Conservation (phyloP, 1,284 basidiomycete genomes). For the Sporisorium exsertum region DNA sequence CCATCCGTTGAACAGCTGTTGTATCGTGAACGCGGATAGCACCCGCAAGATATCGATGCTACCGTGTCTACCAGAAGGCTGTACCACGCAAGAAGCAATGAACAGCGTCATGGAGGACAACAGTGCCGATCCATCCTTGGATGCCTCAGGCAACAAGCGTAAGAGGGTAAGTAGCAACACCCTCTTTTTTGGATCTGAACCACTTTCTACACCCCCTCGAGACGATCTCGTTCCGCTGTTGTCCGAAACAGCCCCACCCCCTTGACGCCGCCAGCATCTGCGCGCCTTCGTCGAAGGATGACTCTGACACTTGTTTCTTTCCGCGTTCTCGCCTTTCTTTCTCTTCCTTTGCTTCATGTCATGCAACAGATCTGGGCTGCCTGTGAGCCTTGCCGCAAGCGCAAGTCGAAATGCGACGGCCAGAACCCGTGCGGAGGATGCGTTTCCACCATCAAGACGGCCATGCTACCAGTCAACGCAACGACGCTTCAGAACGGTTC, state of each 20-base stretch:
- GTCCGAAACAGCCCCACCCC: neutral
- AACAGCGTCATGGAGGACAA: constrained; percentile 23
- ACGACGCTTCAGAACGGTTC: constrained; percentile 26
- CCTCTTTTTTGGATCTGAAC: too few species aligned
- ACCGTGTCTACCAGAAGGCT: neutral
- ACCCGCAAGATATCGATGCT: neutral
- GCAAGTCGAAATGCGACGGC: constrained; percentile 59
- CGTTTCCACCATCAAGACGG: constrained; percentile 47
- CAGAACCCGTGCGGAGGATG: constrained; percentile 55
- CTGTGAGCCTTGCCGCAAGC: constrained; percentile 56
- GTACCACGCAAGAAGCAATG: constrained; percentile 32
- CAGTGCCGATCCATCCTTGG: constrained; percentile 10
- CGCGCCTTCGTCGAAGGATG: too few species aligned
- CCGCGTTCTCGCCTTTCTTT: neutral
- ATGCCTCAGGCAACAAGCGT: constrained; percentile 42
- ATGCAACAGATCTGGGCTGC: constrained; percentile 56
- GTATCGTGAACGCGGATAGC: neutral
- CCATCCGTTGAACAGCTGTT: too few species aligned
- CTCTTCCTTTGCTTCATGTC: neutral
- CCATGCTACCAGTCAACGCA: constrained; percentile 42
- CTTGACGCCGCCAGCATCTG: neutral
- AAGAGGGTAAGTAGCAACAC: constrained; percentile 30
- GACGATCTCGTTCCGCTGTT: neutral
- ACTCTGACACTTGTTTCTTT: neutral
- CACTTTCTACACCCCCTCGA: neutral